Conservation (phyloP, 352 stramenopile species). For the Phytophthora citricola region DNA sequence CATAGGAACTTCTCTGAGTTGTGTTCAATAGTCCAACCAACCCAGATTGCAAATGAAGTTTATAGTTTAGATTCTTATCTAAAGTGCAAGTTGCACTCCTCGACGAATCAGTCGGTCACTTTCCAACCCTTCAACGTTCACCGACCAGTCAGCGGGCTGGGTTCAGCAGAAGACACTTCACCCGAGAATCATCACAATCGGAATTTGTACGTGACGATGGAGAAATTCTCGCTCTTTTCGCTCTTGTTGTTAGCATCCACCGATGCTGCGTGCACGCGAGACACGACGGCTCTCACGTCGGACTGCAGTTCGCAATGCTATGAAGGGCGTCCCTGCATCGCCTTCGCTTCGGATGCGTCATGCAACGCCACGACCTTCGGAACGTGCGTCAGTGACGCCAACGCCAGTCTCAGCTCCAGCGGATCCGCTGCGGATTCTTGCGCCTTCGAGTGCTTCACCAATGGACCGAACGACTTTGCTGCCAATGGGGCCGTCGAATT, state of each 20-base stretch:
- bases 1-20: no score
- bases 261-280: conserved; percentile 43
- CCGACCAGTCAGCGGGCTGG: not conserved
- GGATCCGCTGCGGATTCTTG: conserved; percentile 35
- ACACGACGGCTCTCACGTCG: conserved; percentile 56
- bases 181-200: conserved; percentile 4
- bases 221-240: not conserved
- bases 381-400: conserved; percentile 19
- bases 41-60: no score
- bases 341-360: conserved; percentile 37
- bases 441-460: conserved; percentile 63
- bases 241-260: conserved; percentile 1
- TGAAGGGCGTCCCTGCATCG: conserved; percentile 59
- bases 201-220: conserved; percentile 4
- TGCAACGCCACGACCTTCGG: conserved; percentile 33
- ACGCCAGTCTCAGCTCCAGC: conserved; percentile 28
- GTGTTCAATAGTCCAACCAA: no score
- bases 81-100: not conserved
- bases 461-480: conserved; percentile 50
- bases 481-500: conserved; percentile 56
- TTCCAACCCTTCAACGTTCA: conserved; percentile 5
- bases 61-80: no score
- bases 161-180: conserved; percentile 5
- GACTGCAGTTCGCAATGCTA: conserved; percentile 61
- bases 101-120: not conserved